Conservation (phyloP, 805 yeast genomes). For the Myxozyma melibiosi region DNA sequence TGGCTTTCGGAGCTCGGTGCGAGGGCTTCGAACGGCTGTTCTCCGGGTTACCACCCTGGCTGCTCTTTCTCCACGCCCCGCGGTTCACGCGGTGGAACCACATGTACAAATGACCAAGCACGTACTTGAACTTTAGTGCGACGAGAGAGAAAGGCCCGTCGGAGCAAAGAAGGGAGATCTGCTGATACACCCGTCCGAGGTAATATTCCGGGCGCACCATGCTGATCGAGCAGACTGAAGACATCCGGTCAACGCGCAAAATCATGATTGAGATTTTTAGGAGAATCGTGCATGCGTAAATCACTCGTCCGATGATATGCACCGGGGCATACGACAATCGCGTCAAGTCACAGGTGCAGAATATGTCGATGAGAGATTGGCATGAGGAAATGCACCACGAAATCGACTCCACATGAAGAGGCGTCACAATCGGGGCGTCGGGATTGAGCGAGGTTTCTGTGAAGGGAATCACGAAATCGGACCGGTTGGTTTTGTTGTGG, state of each 20-base stretch:
- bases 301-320: conserved; percentile 15
- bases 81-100: conserved; percentile 17
- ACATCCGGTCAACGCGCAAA: conserved; percentile 1
- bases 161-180: conserved; percentile 7
- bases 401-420: conserved; percentile 20
- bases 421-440: conserved; percentile 6
- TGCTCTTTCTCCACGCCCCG: neutral
- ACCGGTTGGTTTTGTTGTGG: conserved; percentile 16
- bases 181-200: conserved; percentile 18
- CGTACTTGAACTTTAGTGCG: conserved; percentile 16
- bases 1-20: neutral
- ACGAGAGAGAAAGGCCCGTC: conserved; percentile 1
- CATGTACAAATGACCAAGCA: conserved; percentile 18
- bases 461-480: conserved; percentile 16
- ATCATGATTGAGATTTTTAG: conserved; percentile 18
- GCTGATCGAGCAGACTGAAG: conserved; percentile 19
- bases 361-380: conserved; percentile 19
- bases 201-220: conserved; percentile 23
- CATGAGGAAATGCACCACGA: conserved; percentile 27
- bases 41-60: neutral
- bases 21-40: neutral
- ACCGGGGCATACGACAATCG: conserved; percentile 10
- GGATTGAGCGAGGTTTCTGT: conserved; percentile 8
- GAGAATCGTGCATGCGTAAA: conserved; percentile 22
- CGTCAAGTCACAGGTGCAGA: conserved; percentile 6